phyloP scores from a whole-genome alignment of 441 rosid species.

The Populus tomentosa region DNA sequence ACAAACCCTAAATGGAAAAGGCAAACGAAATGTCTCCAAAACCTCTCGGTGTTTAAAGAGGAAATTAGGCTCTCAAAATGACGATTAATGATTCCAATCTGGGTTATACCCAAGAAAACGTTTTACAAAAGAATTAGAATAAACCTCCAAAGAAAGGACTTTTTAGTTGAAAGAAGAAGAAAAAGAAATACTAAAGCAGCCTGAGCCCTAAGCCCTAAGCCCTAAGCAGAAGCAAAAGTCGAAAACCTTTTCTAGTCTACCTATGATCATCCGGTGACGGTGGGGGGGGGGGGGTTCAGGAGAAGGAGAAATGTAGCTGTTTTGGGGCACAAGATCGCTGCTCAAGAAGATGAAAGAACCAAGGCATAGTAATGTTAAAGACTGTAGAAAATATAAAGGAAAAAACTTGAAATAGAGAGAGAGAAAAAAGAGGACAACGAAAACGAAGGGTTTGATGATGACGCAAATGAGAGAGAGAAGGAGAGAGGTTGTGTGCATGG shows the following conservation, averaged over 20 bases:
- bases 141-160: conserved; percentile 7
- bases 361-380: neutral
- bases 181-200: conserved; percentile 1
- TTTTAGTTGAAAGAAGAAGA: neutral
- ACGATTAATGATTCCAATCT: neutral
- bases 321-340: conserved; percentile 23
- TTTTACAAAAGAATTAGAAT: conserved; percentile 5
- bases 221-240: conserved; percentile 16
- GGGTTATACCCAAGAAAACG: neutral
- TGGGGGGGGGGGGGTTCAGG: neutral
- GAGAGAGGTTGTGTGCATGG: conserved; percentile 45
- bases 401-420: neutral
- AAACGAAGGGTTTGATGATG: conserved; percentile 8
- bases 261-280: conserved; percentile 4
- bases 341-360: conserved; percentile 20
- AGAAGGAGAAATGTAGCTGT: conserved; percentile 8
- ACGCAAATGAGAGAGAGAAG: conserved; percentile 20
- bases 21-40: conserved; percentile 5
- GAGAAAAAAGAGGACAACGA: neutral
- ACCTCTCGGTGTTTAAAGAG: neutral
- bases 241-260: conserved; percentile 10
- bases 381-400: neutral
- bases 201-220: conserved; percentile 13
- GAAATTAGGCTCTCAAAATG: neutral
- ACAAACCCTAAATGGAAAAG: conserved; percentile 17